Conservation (phyloP, 148 eudicot genomes). For the Pouteria glomerata region DNA sequence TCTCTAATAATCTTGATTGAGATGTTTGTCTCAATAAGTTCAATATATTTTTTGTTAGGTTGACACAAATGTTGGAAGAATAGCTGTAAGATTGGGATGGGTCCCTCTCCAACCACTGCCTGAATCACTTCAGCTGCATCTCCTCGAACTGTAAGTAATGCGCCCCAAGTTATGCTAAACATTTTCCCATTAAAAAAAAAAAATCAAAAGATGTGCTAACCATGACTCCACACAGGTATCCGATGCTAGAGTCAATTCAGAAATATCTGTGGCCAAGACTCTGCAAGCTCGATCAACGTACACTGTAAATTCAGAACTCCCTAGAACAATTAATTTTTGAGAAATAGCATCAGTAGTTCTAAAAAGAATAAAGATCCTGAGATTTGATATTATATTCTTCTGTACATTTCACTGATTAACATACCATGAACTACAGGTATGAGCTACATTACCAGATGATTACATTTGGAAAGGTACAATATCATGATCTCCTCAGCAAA, state of each 20-base stretch:
- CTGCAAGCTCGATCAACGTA: slow-evolving; percentile 61
- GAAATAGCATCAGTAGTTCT: no score
- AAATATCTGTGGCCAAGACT: slow-evolving; percentile 71
- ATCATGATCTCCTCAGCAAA: not conserved
- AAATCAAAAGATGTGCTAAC: slow-evolving; percentile 1
- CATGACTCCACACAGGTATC: slow-evolving; percentile 36
- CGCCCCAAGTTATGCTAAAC: not conserved
- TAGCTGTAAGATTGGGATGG: slow-evolving; percentile 61
- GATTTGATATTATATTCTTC: not conserved
- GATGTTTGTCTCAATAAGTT: not conserved
- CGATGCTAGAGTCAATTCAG: slow-evolving; percentile 57
- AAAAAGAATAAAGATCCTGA: no score
- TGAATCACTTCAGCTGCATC: slow-evolving; percentile 53
- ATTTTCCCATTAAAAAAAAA: not conserved
- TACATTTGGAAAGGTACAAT: slow-evolving; percentile 69
- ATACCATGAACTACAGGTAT: slow-evolving; percentile 33
- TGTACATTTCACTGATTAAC: slow-evolving; percentile 14
- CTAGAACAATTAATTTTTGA: slow-evolving; percentile 1
- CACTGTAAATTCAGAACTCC: slow-evolving; percentile 38
- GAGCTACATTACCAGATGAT: slow-evolving; percentile 78
- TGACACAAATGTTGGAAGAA: slow-evolving; percentile 54
- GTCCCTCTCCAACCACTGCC: slow-evolving; percentile 62
- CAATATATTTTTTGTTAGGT: slow-evolving; percentile 26
- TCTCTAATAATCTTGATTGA: not conserved
- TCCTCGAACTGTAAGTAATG: slow-evolving; percentile 45